A percentile compares a stretch with the other conserved stretches of the same genome.
Conservation (phyloP, 2,329 filamentous ascomycete genomes). For the Aspergillus latus region DNA sequence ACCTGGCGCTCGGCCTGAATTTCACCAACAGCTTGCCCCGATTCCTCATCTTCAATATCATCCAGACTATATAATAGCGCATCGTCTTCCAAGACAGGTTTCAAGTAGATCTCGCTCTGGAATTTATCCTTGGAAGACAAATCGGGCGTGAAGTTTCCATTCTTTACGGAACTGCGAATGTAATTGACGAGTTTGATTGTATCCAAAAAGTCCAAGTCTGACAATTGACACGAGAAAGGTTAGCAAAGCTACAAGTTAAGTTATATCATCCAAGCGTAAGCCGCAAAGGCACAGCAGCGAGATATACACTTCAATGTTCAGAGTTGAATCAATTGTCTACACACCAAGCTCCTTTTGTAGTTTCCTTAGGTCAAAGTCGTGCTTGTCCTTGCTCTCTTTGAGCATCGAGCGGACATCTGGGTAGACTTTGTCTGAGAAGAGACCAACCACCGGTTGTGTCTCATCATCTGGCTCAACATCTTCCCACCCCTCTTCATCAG, state of each 20-base stretch:
- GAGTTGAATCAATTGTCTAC: constrained; percentile 26
- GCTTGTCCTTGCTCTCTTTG: constrained; percentile 64
- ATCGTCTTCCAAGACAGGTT: constrained; percentile 84
- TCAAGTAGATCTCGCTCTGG: constrained; percentile 75
- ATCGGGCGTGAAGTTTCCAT: constrained; percentile 50
- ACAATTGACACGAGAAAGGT: constrained; percentile 22
- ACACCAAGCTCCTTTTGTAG: constrained; percentile 54
- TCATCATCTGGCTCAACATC: constrained; percentile 64
- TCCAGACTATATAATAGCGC: constrained; percentile 84
- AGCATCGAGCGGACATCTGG: constrained; percentile 65
- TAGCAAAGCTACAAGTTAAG: constrained; percentile 11
- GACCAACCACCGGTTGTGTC: constrained; percentile 63
- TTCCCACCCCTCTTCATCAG: constrained; percentile 56
- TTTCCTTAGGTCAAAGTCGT: constrained; percentile 66
- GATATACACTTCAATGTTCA: constrained; percentile 12
- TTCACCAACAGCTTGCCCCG: constrained; percentile 24
- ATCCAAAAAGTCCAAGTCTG: constrained; percentile 70
- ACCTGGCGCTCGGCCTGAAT: constrained; percentile 49
- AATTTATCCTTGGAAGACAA: constrained; percentile 64
- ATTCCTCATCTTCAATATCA: constrained; percentile 59
- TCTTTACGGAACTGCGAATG: constrained; percentile 49
- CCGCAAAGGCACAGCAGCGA: constrained; percentile 11
- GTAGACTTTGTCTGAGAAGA: constrained; percentile 68
- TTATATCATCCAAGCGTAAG: constrained; percentile 7
- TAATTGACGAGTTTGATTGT: constrained; percentile 75